A percentile compares a stretch with the other conserved stretches of the same genome.
Conservation (phyloP, 2,329 filamentous ascomycete species). For the Sclerotiophoma versabilis region DNA sequence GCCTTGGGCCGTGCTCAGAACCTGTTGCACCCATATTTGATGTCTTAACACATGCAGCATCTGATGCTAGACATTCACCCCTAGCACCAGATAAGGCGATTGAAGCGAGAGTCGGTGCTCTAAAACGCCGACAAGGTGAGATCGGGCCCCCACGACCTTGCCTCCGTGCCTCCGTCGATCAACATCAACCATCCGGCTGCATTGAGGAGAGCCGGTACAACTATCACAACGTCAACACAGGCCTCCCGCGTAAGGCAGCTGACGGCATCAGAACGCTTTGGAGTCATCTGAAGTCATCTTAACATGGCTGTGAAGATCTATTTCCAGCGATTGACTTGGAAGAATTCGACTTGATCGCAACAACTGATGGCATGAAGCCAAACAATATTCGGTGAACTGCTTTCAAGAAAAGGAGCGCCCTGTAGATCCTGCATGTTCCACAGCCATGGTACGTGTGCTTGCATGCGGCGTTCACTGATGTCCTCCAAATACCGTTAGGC, state of each 20-base stretch:
- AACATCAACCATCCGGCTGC: conserved; percentile 18
- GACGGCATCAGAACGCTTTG: background rate
- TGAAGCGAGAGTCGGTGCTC: conserved; percentile 8
- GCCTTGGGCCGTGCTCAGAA: conserved; percentile 4
- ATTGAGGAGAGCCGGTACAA: conserved; percentile 18
- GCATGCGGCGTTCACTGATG: conserved; percentile 8
- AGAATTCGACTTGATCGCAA: background rate
- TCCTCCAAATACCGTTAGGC: conserved; percentile 1
- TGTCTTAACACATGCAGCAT: conserved; percentile 1
- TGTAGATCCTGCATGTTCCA: conserved; percentile 7
- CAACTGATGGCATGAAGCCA: background rate
- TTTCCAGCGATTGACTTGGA: conserved; percentile 1
- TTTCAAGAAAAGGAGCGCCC: background rate
- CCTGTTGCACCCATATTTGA: background rate
- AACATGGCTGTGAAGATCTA: conserved; percentile 13
- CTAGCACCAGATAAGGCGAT: background rate
- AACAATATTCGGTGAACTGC: background rate
- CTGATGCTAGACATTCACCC: conserved; percentile 1
- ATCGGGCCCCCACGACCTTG: conserved; percentile 10
- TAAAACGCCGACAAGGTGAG: conserved; percentile 9
- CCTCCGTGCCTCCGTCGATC: conserved; percentile 10
- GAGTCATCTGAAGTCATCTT: conserved; percentile 9
- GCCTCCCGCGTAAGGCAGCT: conserved; percentile 5
- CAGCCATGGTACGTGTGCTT: conserved; percentile 8
- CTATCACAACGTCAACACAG: conserved; percentile 17